Evolutionary conservation across 371 early-diverging fungal species (phyloP).

Genomic region (Mortierella sp.): DNA sequence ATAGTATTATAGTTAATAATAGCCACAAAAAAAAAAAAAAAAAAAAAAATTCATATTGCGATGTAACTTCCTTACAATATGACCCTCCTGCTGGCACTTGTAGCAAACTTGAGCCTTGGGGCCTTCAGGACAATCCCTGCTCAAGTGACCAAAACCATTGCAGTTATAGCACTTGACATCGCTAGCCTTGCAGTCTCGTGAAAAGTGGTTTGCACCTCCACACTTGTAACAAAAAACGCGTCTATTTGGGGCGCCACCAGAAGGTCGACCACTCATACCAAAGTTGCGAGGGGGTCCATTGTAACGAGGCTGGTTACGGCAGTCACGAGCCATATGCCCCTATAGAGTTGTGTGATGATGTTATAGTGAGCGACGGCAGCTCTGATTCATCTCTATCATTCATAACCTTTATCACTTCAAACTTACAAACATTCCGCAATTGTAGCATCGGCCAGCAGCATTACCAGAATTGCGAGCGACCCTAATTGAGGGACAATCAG

Average conservation of each 20-base stretch:
- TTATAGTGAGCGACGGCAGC: background rate
- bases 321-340: slow-evolving; percentile 76
- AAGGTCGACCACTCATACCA: slow-evolving; percentile 19
- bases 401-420: background rate
- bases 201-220: slow-evolving; percentile 72
- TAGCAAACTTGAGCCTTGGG: slow-evolving; percentile 70
- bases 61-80: slow-evolving; percentile 55
- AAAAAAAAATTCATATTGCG: background rate
- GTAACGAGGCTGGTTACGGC: slow-evolving; percentile 57
- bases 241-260: slow-evolving; percentile 25
- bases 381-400: background rate
- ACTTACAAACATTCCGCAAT: slow-evolving; percentile 69
- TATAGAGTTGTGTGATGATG: slow-evolving; percentile 20
- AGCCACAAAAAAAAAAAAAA: background rate
- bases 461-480: slow-evolving; percentile 43
- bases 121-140: slow-evolving; percentile 59
- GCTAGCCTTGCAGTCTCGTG: slow-evolving; percentile 74
- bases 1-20: background rate
- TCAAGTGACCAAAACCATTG: slow-evolving; percentile 69
- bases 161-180: slow-evolving; percentile 74
- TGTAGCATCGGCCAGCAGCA: slow-evolving; percentile 62
- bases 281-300: slow-evolving; percentile 49
- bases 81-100: slow-evolving; percentile 73
- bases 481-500: slow-evolving; percentile 64
- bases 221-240: slow-evolving; percentile 71